These are phyloP conservation scores for Fusarium buharicum DNA, from an alignment of 2,329 filamentous ascomycete species.

Conservation along the genomic window DNA sequence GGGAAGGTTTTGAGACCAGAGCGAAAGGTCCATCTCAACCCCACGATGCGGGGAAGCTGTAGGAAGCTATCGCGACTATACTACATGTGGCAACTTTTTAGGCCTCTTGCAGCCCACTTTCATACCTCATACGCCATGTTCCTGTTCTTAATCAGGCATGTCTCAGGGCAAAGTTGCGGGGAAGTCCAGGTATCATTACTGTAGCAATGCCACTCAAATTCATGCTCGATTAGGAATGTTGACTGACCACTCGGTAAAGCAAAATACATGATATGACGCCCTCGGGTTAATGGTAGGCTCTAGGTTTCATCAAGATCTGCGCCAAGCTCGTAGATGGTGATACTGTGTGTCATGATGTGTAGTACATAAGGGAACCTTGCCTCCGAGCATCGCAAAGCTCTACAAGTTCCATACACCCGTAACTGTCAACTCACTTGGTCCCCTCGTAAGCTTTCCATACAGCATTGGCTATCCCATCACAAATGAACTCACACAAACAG, in stretches of 20 bases:
- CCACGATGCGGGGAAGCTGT: conserved; percentile 18
- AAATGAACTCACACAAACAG: not conserved
- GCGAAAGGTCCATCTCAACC: conserved; percentile 7
- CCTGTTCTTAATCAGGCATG: conserved; percentile 22
- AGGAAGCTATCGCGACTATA: conserved; percentile 8
- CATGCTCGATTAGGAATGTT: conserved; percentile 19
- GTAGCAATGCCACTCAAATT: not conserved
- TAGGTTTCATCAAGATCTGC: not conserved
- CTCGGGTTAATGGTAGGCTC: conserved; percentile 4
- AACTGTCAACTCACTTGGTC: not conserved
- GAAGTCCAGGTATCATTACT: not conserved
- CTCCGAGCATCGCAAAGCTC: not conserved
- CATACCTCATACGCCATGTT: not conserved
- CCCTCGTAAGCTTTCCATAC: not conserved
- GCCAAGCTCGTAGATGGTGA: conserved; percentile 16
- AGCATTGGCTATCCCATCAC: not conserved
- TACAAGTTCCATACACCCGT: not conserved
- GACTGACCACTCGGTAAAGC: conserved; percentile 7
- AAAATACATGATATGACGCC: conserved; percentile 1
- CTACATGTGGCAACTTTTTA: conserved; percentile 34
- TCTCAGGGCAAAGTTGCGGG: conserved; percentile 12
- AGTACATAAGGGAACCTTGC: conserved; percentile 20
- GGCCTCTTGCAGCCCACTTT: conserved; percentile 15
- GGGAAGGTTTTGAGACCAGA: conserved; percentile 30
- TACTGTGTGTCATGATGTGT: not conserved